A percentile compares a stretch with the other conserved stretches of the same genome.
phyloP scores from a whole-genome alignment of 2,329 filamentous ascomycete genomes.

The Mollisiaceae sp. region DNA sequence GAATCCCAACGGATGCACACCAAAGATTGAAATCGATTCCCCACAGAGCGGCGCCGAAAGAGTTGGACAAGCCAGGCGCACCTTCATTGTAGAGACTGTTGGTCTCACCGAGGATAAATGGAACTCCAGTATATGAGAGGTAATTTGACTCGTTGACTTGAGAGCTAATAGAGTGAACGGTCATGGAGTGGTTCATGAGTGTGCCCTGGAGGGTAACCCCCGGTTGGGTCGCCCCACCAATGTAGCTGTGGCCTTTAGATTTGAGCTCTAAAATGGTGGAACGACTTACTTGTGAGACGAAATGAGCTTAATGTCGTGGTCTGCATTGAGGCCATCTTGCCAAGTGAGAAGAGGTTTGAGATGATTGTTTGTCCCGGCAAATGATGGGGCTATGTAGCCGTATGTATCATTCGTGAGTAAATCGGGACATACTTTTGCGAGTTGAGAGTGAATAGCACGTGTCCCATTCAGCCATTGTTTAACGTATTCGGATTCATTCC shows the following conservation, averaged over 20 bases:
- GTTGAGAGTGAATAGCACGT: conserved; percentile 50
- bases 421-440: conserved; percentile 57
- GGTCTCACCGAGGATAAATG: conserved; percentile 48
- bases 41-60: conserved; percentile 70
- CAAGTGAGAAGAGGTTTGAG: conserved; percentile 57
- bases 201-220: conserved; percentile 67
- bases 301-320: conserved; percentile 56
- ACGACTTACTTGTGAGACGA: conserved; percentile 62
- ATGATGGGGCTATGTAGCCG: conserved; percentile 62
- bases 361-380: conserved; percentile 56
- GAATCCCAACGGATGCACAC: conserved; percentile 59
- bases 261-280: neutral
- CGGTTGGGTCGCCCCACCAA: conserved; percentile 61
- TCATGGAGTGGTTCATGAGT: conserved; percentile 66
- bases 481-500: conserved; percentile 61
- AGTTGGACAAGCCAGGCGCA: conserved; percentile 64
- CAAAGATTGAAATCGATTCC: conserved; percentile 66
- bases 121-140: conserved; percentile 44
- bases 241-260: conserved; percentile 55
- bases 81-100: conserved; percentile 69
- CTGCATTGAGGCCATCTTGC: conserved; percentile 56
- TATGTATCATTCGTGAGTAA: conserved; percentile 49
- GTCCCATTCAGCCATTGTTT: conserved; percentile 63
- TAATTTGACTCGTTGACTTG: conserved; percentile 39
- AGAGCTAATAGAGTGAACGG: conserved; percentile 51